Conservation (phyloP, 345 rosid species). For the Eucalyptus leucophloia region DNA sequence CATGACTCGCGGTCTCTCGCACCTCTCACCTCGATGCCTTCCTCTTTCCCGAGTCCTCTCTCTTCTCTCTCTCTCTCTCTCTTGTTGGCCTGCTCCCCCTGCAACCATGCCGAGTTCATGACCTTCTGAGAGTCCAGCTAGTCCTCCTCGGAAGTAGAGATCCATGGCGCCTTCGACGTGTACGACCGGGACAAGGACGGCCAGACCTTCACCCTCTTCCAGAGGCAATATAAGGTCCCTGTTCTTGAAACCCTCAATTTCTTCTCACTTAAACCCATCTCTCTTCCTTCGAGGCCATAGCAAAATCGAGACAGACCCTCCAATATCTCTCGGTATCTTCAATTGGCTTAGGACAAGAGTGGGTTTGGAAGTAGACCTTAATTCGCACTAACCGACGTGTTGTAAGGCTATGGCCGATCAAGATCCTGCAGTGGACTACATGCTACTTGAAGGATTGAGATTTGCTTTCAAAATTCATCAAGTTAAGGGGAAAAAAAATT, state of each 20-base stretch:
- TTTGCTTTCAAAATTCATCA: slow-evolving; percentile 77
- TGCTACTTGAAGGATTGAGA: slow-evolving; percentile 70
- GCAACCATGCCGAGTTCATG: neutral
- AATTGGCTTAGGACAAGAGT: slow-evolving; percentile 26
- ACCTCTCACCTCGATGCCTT: neutral
- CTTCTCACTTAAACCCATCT: neutral
- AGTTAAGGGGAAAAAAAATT: too few species aligned
- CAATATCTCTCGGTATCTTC: slow-evolving; percentile 41
- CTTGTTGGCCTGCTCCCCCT: neutral
- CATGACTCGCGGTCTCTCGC: neutral
- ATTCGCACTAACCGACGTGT: slow-evolving; percentile 22
- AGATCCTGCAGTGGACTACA: slow-evolving; percentile 58
- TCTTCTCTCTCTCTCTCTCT: too few species aligned
- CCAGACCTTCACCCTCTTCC: neutral
- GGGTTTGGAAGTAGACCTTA: slow-evolving; percentile 44
- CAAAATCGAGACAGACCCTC: slow-evolving; percentile 28
- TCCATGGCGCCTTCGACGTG: neutral
- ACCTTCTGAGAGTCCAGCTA: neutral
- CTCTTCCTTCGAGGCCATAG: slow-evolving; percentile 6
- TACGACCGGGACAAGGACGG: neutral
- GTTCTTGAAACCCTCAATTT: neutral
- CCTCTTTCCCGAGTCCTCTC: neutral
- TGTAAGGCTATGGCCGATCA: slow-evolving; percentile 33
- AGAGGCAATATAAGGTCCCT: neutral
- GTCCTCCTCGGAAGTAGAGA: neutral